A percentile compares a stretch with the other conserved stretches of the same genome.
phyloP scores from a whole-genome alignment of 306 rosid genomes.

The Quercus berberidifolia region DNA sequence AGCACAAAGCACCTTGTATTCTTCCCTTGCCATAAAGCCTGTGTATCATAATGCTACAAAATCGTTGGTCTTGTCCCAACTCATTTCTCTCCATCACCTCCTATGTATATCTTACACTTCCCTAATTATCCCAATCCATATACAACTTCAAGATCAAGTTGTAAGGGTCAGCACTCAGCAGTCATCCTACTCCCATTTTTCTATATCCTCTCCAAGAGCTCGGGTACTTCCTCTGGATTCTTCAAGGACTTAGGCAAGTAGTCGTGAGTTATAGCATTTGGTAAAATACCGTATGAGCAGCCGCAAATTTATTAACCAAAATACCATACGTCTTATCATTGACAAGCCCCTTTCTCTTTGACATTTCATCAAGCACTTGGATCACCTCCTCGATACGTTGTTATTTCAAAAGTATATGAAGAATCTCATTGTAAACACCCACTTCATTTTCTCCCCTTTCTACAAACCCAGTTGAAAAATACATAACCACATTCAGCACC shows the following conservation, averaged over 20 bases:
- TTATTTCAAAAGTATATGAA: conserved; percentile 58
- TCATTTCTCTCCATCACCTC: conserved; percentile 63
- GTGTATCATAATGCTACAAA: conserved; percentile 74
- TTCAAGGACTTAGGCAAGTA: conserved; percentile 56
- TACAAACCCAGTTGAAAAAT: conserved; percentile 60
- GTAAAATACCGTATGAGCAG: conserved; percentile 57
- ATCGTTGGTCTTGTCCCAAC: conserved; percentile 54
- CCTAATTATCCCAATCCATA: conserved; percentile 58
- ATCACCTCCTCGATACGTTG: conserved; percentile 44
- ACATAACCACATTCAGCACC: conserved; percentile 55
- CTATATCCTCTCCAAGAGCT: conserved; percentile 55
- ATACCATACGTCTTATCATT: conserved; percentile 36
- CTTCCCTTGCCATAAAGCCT: conserved; percentile 55
- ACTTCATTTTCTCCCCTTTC: conserved; percentile 8
- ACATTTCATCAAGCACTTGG: conserved; percentile 79
- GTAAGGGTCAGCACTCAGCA: conserved; percentile 37
- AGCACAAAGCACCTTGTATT: conserved; percentile 45
- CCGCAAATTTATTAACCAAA: conserved; percentile 50
- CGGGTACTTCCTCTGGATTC: conserved; percentile 50
- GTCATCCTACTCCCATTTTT: conserved; percentile 50
- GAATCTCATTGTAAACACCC: conserved; percentile 45
- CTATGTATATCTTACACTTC: conserved; percentile 54
- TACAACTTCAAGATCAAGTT: conserved; percentile 70
- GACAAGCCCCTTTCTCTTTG: conserved; percentile 39
- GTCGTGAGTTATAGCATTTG: conserved; percentile 50